Base-by-base conservation (phyloP, 331 rosid species). In the Quercus tomentella region DNA sequence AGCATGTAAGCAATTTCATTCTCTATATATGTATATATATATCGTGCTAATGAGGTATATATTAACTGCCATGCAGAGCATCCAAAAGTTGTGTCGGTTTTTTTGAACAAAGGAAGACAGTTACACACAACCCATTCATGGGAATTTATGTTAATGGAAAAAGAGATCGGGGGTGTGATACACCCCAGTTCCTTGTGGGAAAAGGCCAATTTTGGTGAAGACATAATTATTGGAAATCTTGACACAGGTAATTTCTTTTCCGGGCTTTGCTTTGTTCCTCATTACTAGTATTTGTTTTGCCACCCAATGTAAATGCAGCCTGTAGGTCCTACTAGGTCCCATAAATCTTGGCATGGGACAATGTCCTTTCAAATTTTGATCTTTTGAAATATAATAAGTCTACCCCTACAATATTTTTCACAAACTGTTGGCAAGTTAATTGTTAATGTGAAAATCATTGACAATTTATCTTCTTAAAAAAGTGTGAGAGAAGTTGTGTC, bases 81-180 rank as follows among this genome's bases (percentile, higher is more conserved):
- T 70, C 93, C 93, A 35, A 73, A 75, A 6, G 96, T 93, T 6
- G 86, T 89, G 62, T 84, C 94, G 43, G 88, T 93, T 6, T 87
- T 93, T 86, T 67, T 83, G 21, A 88, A 88, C 87, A 12, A 35
- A 85, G 91, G 73, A 58, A 89, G 84, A 63, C 77, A 88, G 69
- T 73, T 93, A 33, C 96, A 88, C 77, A 91, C 94, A 1, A 93
- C 97, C 2, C 94, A 31, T 73, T 89, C 97, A 21, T 93, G 98
- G 98, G 86, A 89, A 2, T 91, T 93, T 76, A 84, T 93, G 97
- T 22, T 28, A 51, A 66, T 84, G 76, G 90, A 87, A 54, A 51
- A 65, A n/a, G 51, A 84, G 45, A 41, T 41, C 45, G 12, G 45
- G 52, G 92, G 90, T 23, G 79, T 73, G 0, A 15, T 58, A 81